Evolutionary conservation across 164 flowering plant species (phyloP).

Genomic region (Magnolia sinica): DNA sequence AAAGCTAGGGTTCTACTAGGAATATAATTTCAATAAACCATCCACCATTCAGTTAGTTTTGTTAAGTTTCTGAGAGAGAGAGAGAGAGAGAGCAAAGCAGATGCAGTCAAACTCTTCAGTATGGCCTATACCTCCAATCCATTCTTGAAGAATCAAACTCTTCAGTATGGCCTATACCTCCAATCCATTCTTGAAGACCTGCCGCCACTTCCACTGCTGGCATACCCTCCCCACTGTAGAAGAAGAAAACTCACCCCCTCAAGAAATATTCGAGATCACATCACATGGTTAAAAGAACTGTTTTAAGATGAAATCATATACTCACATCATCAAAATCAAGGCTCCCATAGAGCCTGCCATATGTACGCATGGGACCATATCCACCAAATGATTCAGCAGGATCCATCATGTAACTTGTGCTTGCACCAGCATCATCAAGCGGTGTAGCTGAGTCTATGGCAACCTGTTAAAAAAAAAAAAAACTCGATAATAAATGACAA

Average conservation of each 20-base stretch:
- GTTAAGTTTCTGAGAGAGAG: too few relatives aligned
- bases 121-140: slow-evolving; percentile 87
- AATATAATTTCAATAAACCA: too few relatives aligned
- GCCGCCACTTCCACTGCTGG: slow-evolving; percentile 21
- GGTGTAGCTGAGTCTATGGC: slow-evolving; percentile 98
- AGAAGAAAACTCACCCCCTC: neutral
- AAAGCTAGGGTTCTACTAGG: too few relatives aligned
- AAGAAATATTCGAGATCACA: neutral
- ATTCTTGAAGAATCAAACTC: slow-evolving; percentile 49
- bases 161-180: slow-evolving; percentile 85
- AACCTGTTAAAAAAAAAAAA: slow-evolving; percentile 47
- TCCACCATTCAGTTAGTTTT: too few relatives aligned
- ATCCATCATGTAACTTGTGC: slow-evolving; percentile 46
- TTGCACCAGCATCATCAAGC: slow-evolving; percentile 79
- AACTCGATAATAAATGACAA: neutral
- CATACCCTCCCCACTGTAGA: slow-evolving; percentile 63
- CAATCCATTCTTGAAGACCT: slow-evolving; percentile 73
- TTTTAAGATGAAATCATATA: slow-evolving; percentile 3
- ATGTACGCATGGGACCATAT: slow-evolving; percentile 78
- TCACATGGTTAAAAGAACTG: neutral
- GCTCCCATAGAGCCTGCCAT: slow-evolving; percentile 81
- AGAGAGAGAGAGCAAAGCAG: neutral
- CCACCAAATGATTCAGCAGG: slow-evolving; percentile 59
- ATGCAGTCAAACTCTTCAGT: slow-evolving; percentile 25
- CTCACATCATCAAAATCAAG: slow-evolving; percentile 87